Conservation (phyloP, 108 stramenopile species). For the Pseudonitzschia multiseries region DNA sequence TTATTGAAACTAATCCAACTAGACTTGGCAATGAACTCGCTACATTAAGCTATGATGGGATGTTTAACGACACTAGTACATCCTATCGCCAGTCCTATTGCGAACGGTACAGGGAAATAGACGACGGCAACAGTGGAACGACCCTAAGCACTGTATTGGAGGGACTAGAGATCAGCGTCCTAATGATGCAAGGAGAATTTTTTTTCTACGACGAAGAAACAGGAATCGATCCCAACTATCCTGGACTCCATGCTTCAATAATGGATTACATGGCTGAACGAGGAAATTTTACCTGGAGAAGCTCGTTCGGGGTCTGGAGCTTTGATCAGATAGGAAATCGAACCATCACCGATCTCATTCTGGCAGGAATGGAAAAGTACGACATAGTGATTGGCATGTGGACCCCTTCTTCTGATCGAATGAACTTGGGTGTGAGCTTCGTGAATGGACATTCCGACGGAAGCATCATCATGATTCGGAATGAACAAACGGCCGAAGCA, state of each 20-base stretch:
- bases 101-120: background rate
- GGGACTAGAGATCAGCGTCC: background rate
- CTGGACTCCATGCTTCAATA: slow-evolving; percentile 2
- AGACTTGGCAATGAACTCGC: background rate
- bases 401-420: background rate
- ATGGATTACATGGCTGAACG: slow-evolving; percentile 9
- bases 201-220: slow-evolving; percentile 2
- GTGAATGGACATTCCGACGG: background rate
- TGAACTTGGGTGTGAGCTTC: slow-evolving; percentile 5
- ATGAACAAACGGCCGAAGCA: background rate
- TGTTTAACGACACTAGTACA: background rate
- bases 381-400: slow-evolving; percentile 7
- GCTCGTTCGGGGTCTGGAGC: slow-evolving; percentile 5
- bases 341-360: background rate
- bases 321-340: background rate
- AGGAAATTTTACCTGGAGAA: slow-evolving; percentile 19
- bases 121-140: background rate
- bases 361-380: background rate
- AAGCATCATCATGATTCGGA: slow-evolving; percentile 13
- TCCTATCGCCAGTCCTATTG: slow-evolving; percentile 1
- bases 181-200: background rate
- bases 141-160: background rate
- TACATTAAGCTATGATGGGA: background rate
- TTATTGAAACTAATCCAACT: background rate
- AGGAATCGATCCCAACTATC: slow-evolving; percentile 11